phyloP scores from a whole-genome alignment of 208 protist genomes.

The Entamoeba invadens region DNA sequence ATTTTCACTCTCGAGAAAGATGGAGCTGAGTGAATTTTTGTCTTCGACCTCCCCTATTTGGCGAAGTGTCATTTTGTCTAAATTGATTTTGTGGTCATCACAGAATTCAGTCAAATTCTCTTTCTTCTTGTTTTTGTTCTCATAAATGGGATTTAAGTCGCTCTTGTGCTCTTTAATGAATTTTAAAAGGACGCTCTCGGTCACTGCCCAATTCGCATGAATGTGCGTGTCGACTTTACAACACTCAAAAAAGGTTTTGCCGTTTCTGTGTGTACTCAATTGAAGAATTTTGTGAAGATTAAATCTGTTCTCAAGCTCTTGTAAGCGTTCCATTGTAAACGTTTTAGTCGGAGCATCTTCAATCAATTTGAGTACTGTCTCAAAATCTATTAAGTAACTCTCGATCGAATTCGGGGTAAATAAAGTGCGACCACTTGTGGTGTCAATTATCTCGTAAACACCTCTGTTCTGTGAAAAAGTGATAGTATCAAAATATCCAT shows the following conservation, averaged over 20 bases:
- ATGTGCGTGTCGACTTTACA: conserved; percentile 88
- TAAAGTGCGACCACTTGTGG: no score
- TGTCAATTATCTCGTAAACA: no score
- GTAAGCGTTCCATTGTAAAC: background rate
- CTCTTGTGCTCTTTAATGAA: conserved; percentile 80
- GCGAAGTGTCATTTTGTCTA: conserved; percentile 37
- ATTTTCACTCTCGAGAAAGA: conserved; percentile 12
- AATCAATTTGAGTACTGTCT: background rate
- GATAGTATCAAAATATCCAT: no score
- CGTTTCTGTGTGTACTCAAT: background rate
- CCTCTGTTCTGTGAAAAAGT: no score
- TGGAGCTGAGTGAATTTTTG: background rate
- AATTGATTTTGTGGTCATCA: background rate
- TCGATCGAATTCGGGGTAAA: no score
- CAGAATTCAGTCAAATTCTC: conserved; percentile 13
- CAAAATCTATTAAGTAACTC: no score
- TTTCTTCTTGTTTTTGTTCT: no score
- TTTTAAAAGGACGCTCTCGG: conserved; percentile 63
- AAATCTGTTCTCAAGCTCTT: background rate
- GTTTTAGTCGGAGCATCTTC: background rate
- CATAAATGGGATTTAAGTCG: no score
- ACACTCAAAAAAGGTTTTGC: conserved; percentile 31
- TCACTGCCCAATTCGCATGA: conserved; percentile 77
- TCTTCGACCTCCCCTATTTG: conserved; percentile 12
- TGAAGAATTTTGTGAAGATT: background rate